phyloP scores from a whole-genome alignment of 306 rosid species.

The Cyclanthera cordifolia region DNA sequence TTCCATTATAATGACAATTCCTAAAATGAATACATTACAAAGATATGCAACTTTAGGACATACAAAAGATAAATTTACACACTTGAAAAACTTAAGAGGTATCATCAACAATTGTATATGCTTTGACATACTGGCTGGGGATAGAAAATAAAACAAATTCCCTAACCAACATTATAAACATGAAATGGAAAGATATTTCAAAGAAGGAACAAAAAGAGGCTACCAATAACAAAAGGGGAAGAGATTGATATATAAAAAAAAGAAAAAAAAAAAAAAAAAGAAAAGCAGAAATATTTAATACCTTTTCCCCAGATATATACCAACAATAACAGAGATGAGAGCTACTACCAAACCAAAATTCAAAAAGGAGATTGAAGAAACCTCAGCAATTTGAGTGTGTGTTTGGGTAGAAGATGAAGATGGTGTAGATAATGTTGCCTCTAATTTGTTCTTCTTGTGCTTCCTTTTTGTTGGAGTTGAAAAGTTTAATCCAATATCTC shows the following conservation, averaged over 20 bases:
- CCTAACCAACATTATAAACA: constrained; percentile 38
- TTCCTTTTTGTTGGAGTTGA: constrained; percentile 61
- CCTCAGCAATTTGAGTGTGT: constrained; percentile 27
- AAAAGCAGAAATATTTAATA: constrained; percentile 33
- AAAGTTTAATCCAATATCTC: constrained; percentile 61
- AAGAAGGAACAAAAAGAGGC: constrained; percentile 35
- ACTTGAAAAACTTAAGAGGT: not conserved
- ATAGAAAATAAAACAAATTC: constrained; percentile 44
- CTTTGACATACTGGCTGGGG: constrained; percentile 45
- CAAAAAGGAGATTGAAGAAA: constrained; percentile 35
- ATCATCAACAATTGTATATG: not conserved
- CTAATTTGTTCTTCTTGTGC: constrained; percentile 70
- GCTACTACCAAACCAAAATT: constrained; percentile 64
- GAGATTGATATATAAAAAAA: not conserved
- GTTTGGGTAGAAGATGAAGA: constrained; percentile 39
- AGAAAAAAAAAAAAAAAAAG: constrained; percentile 12
- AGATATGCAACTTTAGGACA: not conserved
- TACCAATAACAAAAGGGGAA: constrained; percentile 23
- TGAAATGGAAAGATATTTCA: not conserved
- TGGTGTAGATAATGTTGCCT: constrained; percentile 40
- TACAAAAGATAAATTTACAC: constrained; percentile 3
- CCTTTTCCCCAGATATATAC: constrained; percentile 73
- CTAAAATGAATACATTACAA: constrained; percentile 4
- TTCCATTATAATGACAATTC: not conserved
- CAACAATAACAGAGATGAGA: constrained; percentile 55